Base-by-base conservation (phyloP, 768 basidiomycete species). In the Daedaleopsis nitida region DNA sequence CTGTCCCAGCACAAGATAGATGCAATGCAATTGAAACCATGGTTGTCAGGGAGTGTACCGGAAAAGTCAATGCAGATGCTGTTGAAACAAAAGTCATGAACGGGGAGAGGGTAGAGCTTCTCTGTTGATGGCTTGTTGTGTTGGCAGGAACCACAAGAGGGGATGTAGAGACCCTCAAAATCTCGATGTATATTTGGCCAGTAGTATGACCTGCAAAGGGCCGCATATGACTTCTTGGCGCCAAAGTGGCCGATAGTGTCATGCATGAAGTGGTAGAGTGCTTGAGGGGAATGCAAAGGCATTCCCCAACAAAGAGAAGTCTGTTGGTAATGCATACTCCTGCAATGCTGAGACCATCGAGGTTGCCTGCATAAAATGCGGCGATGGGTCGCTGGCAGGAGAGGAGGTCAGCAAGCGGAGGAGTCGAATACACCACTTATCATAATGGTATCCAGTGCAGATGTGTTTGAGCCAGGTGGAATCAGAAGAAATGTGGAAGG, bases 141-240 rank as follows among this genome's bases (percentile, higher is more conserved):
- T 21, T 47, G 45, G 12, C 45, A 47, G 14, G 14, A 5, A n/a
- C 19, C 45, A n/a, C 45, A 47, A 21, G n/a, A 60, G 19, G 72
- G 65, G 0, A 79, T 72, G 12, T 79, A 77, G 16, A 66, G 35
- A 0, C 49, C 10, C 54, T 74, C 73, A 0, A 79, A 63, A 34
- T 75, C 56, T 0, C 32, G 34, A 0, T 73, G 59, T 77, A 79
- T 78, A 34, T 73, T 68, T 63, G 55, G 65, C 70, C 62, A 52
- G 68, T 68, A 63, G 45, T 66, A 63, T 11, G 34, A 35, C 24
- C 27, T 7, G 10, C 67, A 51, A 0, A 72, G 39, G 1, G 55
- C 42, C 1, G 59, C 60, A 38, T 69, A 64, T 8, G 65, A 66
- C 59, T 72, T 73, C 35, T 58, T 59, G 1, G 35, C 5, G 1